phyloP scores from a whole-genome alignment of 2,329 filamentous ascomycete species.

The Colletotrichum lindemuthianum region DNA sequence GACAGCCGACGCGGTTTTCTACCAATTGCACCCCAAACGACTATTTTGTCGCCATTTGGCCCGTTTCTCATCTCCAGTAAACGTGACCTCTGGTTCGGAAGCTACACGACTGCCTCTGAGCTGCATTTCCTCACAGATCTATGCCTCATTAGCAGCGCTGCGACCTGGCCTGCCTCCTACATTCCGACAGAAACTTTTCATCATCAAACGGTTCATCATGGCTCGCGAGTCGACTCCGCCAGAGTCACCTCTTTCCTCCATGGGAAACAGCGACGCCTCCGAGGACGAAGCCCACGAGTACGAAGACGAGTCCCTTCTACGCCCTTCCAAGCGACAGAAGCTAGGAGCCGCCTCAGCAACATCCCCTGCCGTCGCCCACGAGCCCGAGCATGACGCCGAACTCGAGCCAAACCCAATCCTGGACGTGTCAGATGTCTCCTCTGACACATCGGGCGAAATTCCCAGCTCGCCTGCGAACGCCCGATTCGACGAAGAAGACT shows the following conservation, averaged over 20 bases:
- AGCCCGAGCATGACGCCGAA: constrained; percentile 34
- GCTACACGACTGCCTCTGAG: no score
- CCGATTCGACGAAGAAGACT: constrained; percentile 77
- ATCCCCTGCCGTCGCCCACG: constrained; percentile 56
- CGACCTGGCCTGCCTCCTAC: no score
- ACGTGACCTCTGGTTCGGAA: no score
- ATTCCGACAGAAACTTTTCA: constrained; percentile 8
- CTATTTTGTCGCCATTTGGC: no score
- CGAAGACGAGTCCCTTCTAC: constrained; percentile 43
- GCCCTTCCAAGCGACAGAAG: constrained; percentile 50
- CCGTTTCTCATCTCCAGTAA: no score
- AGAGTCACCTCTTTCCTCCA: constrained; percentile 36
- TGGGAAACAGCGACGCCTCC: constrained; percentile 34
- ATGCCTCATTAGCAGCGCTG: no score
- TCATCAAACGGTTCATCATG: constrained; percentile 16
- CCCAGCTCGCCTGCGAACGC: constrained; percentile 76
- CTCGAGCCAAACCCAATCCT: constrained; percentile 64
- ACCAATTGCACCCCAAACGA: constrained; percentile 1
- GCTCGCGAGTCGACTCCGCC: constrained; percentile 32
- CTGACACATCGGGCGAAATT: constrained; percentile 88
- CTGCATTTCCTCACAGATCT: no score
- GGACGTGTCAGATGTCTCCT: constrained; percentile 79
- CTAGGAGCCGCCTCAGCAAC: constrained; percentile 46
- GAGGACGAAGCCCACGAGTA: constrained; percentile 35
- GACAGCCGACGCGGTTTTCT: neutral